A percentile compares a stretch with the other conserved stretches of the same genome.
Conservation (phyloP, 208 protist genomes). For the Angomonas ambiguus region DNA sequence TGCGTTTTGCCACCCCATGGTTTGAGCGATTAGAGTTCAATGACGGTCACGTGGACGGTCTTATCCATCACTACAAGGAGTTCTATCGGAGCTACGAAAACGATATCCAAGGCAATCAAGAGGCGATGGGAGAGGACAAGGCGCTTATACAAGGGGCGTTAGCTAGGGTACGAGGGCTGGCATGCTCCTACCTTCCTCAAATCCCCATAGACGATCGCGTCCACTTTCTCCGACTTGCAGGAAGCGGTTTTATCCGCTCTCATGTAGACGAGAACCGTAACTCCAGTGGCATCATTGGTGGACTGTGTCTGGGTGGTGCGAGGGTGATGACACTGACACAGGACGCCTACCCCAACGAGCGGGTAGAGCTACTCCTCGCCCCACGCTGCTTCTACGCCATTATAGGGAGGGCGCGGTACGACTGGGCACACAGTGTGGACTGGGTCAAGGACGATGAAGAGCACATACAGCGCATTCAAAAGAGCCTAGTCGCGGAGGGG, state of each 20-base stretch:
- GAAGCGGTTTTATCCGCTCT: constrained; percentile 76
- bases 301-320: constrained; percentile 54
- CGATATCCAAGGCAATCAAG: neutral
- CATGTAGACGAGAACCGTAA: constrained; percentile 82
- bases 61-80: constrained; percentile 88
- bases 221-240: constrained; percentile 70
- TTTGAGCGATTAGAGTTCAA: constrained; percentile 71
- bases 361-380: constrained; percentile 70
- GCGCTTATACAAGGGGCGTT: constrained; percentile 36
- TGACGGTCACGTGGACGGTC: constrained; percentile 66
- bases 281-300: constrained; percentile 76
- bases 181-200: constrained; percentile 41
- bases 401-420: constrained; percentile 67
- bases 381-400: constrained; percentile 71
- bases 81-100: constrained; percentile 77
- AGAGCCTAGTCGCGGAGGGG: constrained; percentile 46
- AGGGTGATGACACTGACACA: constrained; percentile 85
- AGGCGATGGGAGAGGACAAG: constrained; percentile 11
- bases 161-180: constrained; percentile 30
- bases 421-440: constrained; percentile 84
- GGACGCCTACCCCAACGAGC: constrained; percentile 48
- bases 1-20: constrained; percentile 55
- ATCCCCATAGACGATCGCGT: constrained; percentile 83
- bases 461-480: constrained; percentile 57
- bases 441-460: constrained; percentile 72